Evolutionary conservation across 1,284 basidiomycete genomes (phyloP).

Genomic region (Cryptococcus wingfieldii): DNA sequence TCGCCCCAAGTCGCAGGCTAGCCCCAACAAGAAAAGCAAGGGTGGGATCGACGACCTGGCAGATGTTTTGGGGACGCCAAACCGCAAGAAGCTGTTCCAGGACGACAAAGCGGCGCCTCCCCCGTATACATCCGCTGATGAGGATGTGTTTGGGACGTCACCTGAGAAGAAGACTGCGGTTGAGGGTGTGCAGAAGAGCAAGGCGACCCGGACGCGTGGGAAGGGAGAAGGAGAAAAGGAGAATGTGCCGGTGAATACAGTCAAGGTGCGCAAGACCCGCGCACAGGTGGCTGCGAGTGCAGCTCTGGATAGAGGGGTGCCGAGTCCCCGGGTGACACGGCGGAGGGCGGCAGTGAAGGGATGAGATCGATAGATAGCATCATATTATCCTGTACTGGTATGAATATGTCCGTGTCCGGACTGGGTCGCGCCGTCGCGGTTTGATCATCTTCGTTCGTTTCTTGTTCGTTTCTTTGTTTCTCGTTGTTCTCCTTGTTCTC

Average conservation of each 20-base stretch:
- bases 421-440: not conserved
- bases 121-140: not conserved
- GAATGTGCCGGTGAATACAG: conserved; percentile 1
- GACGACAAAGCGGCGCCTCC: not conserved
- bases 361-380: not conserved
- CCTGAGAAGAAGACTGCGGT: not conserved
- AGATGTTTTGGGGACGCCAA: conserved; percentile 12
- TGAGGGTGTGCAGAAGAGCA: not conserved
- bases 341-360: conserved; percentile 1
- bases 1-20: conserved; percentile 21
- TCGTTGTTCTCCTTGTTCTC: not conserved
- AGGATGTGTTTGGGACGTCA: conserved; percentile 7
- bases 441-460: not conserved
- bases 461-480: not conserved
- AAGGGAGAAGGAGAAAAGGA: conserved; percentile 1
- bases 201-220: not conserved
- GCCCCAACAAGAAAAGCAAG: conserved; percentile 22
- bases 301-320: not conserved
- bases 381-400: not conserved
- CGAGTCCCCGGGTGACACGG: conserved; percentile 7
- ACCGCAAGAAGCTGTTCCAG: not conserved
- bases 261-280: not conserved
- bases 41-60: conserved; percentile 30
- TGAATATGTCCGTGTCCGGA: not conserved
- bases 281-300: not conserved